Base-by-base conservation (phyloP, 2,329 filamentous ascomycete species). In the Epichloe uncinata region DNA sequence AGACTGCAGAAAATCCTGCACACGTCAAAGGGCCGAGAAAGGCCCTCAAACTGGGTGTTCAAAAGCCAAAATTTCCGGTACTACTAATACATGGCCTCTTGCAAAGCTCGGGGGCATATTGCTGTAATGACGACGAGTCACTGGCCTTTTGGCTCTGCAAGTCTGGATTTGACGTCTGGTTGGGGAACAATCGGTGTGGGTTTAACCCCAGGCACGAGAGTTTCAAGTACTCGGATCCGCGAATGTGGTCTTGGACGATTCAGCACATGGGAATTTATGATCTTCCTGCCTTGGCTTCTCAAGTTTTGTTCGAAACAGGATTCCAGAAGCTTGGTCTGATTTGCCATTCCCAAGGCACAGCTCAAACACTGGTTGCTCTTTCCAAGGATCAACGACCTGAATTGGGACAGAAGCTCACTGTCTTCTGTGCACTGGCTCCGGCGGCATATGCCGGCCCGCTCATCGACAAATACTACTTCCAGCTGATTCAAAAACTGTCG, bases 191-290 rank as follows among this genome's bases (percentile, higher is more conserved):
- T 62, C 78, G 91, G 18, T 95, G 89, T 61, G 90, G 90, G 1
- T 88, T 93, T 66, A 71, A 77, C 0, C 90, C 91, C 0, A 78
- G 81, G 55, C 91, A 97, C 61, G 77, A 74, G 2, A 67, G 82
- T 20, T 75, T 96, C 38, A 68, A 78, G 2, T 81, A 85, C 56
- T 70, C 71, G 3, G 91, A 97, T 61, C 90, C 91, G 1, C 79
- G 89, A 33, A 94, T 96, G 87, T 96, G 91, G 91, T 81, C 83
- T 40, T 97, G 91, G 91, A 95, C 95, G 56, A 94, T 96, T 50
- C 80, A 87, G 0, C 87, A 95, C 61, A 94, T 96, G 85, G 91
- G 89, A 3, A 83, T 90, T 1, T 80, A 94, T 61, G 91, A 97
- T 62, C 74, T 97, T 3, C 77, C 90, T 0, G 89, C 90, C 0